Base-by-base conservation (phyloP, 1,139 yeast genomes). In the Nadsonia commutata region DNA sequence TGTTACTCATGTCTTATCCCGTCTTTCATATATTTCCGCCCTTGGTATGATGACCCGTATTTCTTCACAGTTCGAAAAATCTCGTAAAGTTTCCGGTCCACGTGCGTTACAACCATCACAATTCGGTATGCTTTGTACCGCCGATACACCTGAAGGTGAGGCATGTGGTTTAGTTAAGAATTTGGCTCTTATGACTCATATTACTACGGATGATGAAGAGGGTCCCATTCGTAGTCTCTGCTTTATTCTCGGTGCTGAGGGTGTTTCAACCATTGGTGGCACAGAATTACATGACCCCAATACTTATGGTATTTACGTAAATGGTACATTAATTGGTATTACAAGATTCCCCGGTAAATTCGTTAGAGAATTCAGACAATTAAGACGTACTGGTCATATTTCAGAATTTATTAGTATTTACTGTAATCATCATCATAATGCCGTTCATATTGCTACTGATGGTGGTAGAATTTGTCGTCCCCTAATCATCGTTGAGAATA, bases 121-220 rank as follows among this genome's bases (percentile, higher is more conserved):
- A 64, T 90, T 90, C 62, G 98, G 98, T 58, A 90, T 90, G 97
- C 71, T 90, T 49, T 90, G 99, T 71, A 86, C 98, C 6, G 84
- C 97, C 0, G 99, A 90, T 73, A 90, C 99, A 0, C 99, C 99
- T 2, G 99, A 90, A 73, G 99, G 99, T 71, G 99, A 93, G 63
- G 98, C 99, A 1, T 90, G 99, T 76, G 99, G 99, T 56, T 73
- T 90, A 61, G 98, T 90, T 31, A 90, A 90, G 63, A 90, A 90
- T 58, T 70, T 90, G 61, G 98, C 98, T 2, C 71, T 90, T 45
- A 90, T 90, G 99, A 90, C 99, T 16, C 99, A 90, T 64, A 93
- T 90, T 56, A 90, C 99, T 8, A 88, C 98, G 2, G 99, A 90
- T 62, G 97, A 85, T 55, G 99, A 90, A 62, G 97, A 90, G 59